Percentiles rank a stretch among this genome's conserved stretches.
Conservation (phyloP, 2,329 filamentous ascomycete genomes). For the Talaromyces sp. region DNA sequence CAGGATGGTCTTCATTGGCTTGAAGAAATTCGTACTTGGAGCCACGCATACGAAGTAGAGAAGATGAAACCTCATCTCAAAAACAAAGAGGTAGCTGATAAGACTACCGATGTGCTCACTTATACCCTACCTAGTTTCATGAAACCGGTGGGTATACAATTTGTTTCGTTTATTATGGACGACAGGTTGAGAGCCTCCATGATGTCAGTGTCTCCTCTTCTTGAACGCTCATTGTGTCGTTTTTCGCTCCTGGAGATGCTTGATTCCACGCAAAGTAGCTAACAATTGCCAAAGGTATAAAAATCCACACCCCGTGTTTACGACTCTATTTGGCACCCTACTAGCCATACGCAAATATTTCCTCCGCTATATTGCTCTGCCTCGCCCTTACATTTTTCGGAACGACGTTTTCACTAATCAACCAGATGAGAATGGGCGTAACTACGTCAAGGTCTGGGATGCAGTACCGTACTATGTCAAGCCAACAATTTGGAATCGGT, state of each 20-base stretch:
- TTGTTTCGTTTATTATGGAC: slow-evolving; percentile 61
- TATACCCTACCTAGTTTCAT: slow-evolving; percentile 50
- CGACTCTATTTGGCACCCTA: slow-evolving; percentile 43
- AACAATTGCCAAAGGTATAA: slow-evolving; percentile 35
- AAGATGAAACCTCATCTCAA: slow-evolving; percentile 55
- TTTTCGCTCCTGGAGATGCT: neutral
- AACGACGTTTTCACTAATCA: slow-evolving; percentile 42
- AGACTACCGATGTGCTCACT: slow-evolving; percentile 60
- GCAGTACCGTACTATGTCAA: slow-evolving; percentile 64
- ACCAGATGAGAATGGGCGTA: slow-evolving; percentile 54
- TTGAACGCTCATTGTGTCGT: neutral
- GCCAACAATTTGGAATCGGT: slow-evolving; percentile 59
- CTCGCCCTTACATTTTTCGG: slow-evolving; percentile 49
- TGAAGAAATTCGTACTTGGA: slow-evolving; percentile 52
- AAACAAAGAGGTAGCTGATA: slow-evolving; percentile 54
- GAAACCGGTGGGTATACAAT: slow-evolving; percentile 49
- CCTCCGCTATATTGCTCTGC: slow-evolving; percentile 58
- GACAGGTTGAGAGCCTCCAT: slow-evolving; percentile 64
- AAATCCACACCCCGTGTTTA: slow-evolving; percentile 34
- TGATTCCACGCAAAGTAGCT: neutral
- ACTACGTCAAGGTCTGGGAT: slow-evolving; percentile 53
- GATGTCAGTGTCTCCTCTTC: slow-evolving; percentile 46
- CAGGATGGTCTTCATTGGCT: slow-evolving; percentile 53
- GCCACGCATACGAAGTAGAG: slow-evolving; percentile 55
- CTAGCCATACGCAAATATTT: slow-evolving; percentile 55